Base-by-base conservation (phyloP, 805 yeast genomes). In the Starmera dryadoides region DNA sequence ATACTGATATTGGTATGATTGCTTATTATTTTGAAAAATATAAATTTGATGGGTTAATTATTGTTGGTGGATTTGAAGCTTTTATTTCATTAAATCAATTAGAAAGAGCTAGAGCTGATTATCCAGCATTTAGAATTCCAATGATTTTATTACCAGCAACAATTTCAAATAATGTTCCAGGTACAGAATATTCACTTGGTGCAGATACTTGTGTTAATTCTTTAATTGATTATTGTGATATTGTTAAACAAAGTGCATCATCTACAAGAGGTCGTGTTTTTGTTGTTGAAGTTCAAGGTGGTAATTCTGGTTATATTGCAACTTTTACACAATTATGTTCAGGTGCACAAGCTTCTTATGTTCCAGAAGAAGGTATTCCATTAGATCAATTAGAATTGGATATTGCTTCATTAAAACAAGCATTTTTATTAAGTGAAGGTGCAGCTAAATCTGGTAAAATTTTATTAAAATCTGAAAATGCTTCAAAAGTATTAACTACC, bases 251-350 rank as follows among this genome's bases (percentile, higher is more conserved):
- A 59, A 73, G 82, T 26, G 93, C 94, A 10, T 73, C 86, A 14
- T 81, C 89, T 15, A 75, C 88, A 1, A 72, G 91, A 69, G 75
- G 83, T 52, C 71, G 93, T 60, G 83, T 80, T 14, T 84, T 84
- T 53, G 86, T 84, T 28, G 85, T 84, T 44, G 94, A 84, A 55
- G 83, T 80, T 23, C 94, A 84, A 65, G 94, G 94, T 53, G 94
- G 94, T 39, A 78, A 84, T 60, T 79, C 86, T 20, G 94, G 94
- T 37, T 84, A 72, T 56, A 75, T 84, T 49, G 88, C 93, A 17
- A 72, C 86, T 2, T 73, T 69, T 49, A 75, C 81, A 12, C 82
- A 81, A 25, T 62, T 85, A 43, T 77, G 81, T 34, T 73, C 81
- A 25, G 91, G 91, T 48, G 81, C 89, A 2, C 74, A 75, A 42